Base-by-base conservation (phyloP, 768 basidiomycete species). In the Pleurotus platypus region DNA sequence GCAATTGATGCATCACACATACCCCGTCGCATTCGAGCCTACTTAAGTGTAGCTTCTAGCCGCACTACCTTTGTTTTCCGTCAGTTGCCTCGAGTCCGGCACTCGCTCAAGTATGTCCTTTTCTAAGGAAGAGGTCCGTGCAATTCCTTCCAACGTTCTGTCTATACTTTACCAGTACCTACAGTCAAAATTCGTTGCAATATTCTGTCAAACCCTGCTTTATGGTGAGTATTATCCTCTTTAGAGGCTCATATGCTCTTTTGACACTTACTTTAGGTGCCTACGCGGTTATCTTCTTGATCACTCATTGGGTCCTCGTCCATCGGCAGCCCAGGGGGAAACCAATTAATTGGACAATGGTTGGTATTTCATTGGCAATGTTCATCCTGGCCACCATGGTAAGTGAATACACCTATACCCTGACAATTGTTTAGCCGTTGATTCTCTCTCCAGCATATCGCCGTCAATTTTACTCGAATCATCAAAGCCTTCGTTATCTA, bases 401-500 rank as follows among this genome's bases (percentile, higher is more conserved):
- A 30, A 26, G 67, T 46, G 13, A 13, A 11, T 43, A 35, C 18
- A 26, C 15, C 30, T 9, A 24, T 13, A 16, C 18, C 35, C 49
- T 9, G 20, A 13, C 3, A 4, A 18, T 40, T 2, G 48, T 39
- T 13, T 38, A 45, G 16, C 22, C 45, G 18, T 48, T 35, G 16
- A 8, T 2, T 9, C 12, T 9, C 47, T n/a, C 30, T 35, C 30
- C 45, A 76, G 75, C 75, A 76, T 53, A 63, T 77, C 37, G 69
- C 59, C 3, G 64, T 74, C 27, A 71, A 75, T 57, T 70, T 67
- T 48, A 62, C 67, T 2, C 69, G 75, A 12, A 66, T 72, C n/a
- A 65, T 72, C 57, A 62, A 63, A 38, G 72, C 72, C 18, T 77
- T 77, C 60, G 61, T 74, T 50, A 59, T 58, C 15, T 66, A 56